These are phyloP conservation scores for Aspergillus sp. DNA, from an alignment of 2,329 filamentous ascomycete species.

Conservation along the genomic window DNA sequence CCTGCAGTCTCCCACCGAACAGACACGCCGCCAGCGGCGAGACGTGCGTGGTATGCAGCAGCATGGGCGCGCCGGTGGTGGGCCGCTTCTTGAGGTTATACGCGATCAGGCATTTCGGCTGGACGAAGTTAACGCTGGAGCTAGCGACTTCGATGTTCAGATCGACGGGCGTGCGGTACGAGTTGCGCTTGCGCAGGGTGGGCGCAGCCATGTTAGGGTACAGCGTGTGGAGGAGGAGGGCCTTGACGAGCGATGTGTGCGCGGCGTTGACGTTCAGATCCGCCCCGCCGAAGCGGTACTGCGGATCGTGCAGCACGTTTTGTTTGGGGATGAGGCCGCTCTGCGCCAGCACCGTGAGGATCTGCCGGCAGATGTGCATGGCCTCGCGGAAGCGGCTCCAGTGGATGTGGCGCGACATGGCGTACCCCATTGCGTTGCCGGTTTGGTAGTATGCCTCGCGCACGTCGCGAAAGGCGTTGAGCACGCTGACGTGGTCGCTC, in stretches of 20 bases:
- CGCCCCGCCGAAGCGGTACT: slow-evolving; percentile 25
- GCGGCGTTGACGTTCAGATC: slow-evolving; percentile 40
- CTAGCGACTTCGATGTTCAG: background rate
- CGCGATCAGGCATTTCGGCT: slow-evolving; percentile 4
- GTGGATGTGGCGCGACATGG: slow-evolving; percentile 7
- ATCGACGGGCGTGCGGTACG: slow-evolving; percentile 13
- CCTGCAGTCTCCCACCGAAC: slow-evolving; percentile 17
- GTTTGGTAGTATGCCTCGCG: slow-evolving; percentile 21
- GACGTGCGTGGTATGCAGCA: slow-evolving; percentile 25
- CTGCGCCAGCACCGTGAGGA: slow-evolving; percentile 1
- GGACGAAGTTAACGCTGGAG: slow-evolving; percentile 1
- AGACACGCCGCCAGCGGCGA: slow-evolving; percentile 19
- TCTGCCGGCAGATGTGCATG: slow-evolving; percentile 1
- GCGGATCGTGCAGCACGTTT: slow-evolving; percentile 22
- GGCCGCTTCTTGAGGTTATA: slow-evolving; percentile 1
- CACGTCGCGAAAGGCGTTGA: slow-evolving; percentile 39
- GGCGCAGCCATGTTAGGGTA: slow-evolving; percentile 39
- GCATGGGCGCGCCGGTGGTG: slow-evolving; percentile 10
- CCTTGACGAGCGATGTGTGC: slow-evolving; percentile 38
- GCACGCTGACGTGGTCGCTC: slow-evolving; percentile 41
- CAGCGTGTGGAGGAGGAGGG: slow-evolving; percentile 38
- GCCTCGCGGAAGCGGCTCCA: slow-evolving; percentile 3
- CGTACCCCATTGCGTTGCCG: slow-evolving; percentile 28
- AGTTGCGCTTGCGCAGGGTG: slow-evolving; percentile 1
- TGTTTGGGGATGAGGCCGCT: slow-evolving; percentile 1